phyloP scores from a whole-genome alignment of 2,329 filamentous ascomycete species.

The Ramichloridium luteum region DNA sequence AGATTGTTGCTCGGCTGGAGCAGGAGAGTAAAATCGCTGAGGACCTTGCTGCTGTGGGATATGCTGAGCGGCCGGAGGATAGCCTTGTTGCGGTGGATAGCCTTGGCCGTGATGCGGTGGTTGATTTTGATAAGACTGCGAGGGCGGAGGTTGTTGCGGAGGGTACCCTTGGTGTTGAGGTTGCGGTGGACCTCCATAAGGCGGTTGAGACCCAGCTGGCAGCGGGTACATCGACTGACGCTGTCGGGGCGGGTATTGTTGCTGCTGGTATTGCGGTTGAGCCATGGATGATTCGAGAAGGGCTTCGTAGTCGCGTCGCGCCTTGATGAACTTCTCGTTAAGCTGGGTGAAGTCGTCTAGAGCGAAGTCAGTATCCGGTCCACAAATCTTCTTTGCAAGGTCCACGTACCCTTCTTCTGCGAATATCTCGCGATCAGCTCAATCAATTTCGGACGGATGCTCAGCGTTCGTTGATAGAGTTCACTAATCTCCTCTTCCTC shows the following conservation, averaged over 20 bases:
- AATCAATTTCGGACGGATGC: conserved; percentile 91
- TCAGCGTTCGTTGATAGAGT: conserved; percentile 82
- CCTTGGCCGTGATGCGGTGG: conserved; percentile 20
- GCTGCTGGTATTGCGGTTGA: conserved; percentile 51
- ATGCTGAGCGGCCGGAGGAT: conserved; percentile 15
- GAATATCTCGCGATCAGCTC: conserved; percentile 98
- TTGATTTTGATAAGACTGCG: conserved; percentile 19
- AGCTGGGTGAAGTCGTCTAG: conserved; percentile 94
- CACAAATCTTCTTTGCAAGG: neutral
- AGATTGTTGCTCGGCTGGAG: conserved; percentile 18
- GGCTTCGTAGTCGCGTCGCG: conserved; percentile 87
- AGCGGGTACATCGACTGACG: conserved; percentile 15
- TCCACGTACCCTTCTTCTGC: conserved; percentile 73
- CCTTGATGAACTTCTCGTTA: conserved; percentile 99
- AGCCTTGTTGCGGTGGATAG: conserved; percentile 24
- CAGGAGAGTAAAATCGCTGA: conserved; percentile 28
- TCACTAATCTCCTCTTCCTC: conserved; percentile 84
- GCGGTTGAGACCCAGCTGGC: conserved; percentile 18
- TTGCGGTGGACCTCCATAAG: conserved; percentile 16
- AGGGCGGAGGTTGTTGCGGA: conserved; percentile 22
- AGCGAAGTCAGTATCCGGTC: conserved; percentile 1
- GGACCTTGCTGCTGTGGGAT: conserved; percentile 22
- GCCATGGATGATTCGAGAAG: conserved; percentile 95
- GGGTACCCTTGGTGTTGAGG: conserved; percentile 33
- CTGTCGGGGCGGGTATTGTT: conserved; percentile 30